phyloP scores from a whole-genome alignment of 2,329 filamentous ascomycete species.

The Chalaropsis ovoidea region DNA sequence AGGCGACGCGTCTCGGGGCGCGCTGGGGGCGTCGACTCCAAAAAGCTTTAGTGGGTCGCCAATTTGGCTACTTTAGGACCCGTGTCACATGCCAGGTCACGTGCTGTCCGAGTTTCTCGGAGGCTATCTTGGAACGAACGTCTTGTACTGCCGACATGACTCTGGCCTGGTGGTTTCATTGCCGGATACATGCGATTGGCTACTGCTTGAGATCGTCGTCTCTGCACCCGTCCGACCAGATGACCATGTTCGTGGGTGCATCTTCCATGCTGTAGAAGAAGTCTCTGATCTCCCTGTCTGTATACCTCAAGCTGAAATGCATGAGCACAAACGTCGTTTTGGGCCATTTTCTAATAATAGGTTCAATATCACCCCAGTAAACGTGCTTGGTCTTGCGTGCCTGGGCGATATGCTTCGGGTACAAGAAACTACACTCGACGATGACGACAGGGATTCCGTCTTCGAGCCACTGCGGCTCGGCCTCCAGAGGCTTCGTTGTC shows the following conservation, averaged over 20 bases:
- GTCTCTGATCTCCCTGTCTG: conserved; percentile 33
- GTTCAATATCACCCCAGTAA: conserved; percentile 39
- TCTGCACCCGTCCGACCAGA: conserved; percentile 37
- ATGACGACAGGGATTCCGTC: conserved; percentile 38
- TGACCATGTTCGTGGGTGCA: conserved; percentile 37
- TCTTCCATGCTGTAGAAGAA: conserved; percentile 37
- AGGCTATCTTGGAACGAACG: no score
- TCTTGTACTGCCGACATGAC: no score
- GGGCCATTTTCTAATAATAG: conserved; percentile 37
- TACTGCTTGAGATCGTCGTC: conserved; percentile 19
- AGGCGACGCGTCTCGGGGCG: conserved; percentile 12
- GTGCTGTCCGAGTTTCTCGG: neutral
- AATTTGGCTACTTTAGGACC: conserved; percentile 24
- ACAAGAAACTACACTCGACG: conserved; percentile 42
- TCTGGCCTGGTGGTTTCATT: neutral
- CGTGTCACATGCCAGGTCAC: conserved; percentile 7
- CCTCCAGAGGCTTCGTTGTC: conserved; percentile 35
- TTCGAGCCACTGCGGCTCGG: conserved; percentile 35
- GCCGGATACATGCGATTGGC: neutral
- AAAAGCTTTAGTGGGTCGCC: conserved; percentile 4
- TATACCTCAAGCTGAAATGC: conserved; percentile 41
- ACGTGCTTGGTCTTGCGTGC: conserved; percentile 41
- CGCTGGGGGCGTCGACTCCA: neutral
- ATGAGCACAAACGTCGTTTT: conserved; percentile 39
- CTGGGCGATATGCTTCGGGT: conserved; percentile 37